Evolutionary conservation across 148 eudicot genomes (phyloP), one percentile per base, ranked within the genome.

Genomic region (Suaeda aralocaspica): DNA sequence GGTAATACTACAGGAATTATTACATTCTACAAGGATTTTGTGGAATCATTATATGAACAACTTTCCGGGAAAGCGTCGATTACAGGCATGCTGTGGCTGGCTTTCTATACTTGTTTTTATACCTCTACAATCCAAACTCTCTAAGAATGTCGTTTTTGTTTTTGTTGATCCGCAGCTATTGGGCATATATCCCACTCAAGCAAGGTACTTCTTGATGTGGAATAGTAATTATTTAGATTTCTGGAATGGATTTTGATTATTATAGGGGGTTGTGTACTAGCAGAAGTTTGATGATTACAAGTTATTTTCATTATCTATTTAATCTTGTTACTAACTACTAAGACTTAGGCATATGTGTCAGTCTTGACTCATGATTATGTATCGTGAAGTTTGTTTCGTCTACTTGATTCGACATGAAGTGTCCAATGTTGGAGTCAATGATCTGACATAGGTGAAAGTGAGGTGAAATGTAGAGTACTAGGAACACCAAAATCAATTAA

Each of bases 51-150:
- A 55, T 90, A 82, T 77, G 91, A 78, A 76, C 72, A 76, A 30
- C 84, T 93, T 67, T 90, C 83, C 72, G 96, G 92, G 73, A 77
- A 76, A 72, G 96, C 92, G 66, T 88, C 95, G 51, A 70, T 93
- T 48, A 90, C 98, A 82, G 96, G 98, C 88, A 88, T 80, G 73
- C 51, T 56, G 29, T 67, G 44, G 29, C 66, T 63, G 71, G 66
- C 55, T n/a, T n/a, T n/a, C n/a, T n/a, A n/a, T n/a, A 58, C 66
- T 63, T 36, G 53, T 22, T 48, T 77, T 67, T 2, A 44, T 33
- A 22, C 70, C 13, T 36, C 33, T 31, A 65, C 26, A 46, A 48
- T 22, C 31, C 21, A 34, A 72, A 50, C 34, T 48, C 29, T 64
- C 59, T 22, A 79, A 69, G 61, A 71, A 66, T 67, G 51, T 74